These are phyloP conservation scores for Verticillium klebahnii DNA, from an alignment of 2,329 filamentous ascomycete species.

Conservation along the genomic window DNA sequence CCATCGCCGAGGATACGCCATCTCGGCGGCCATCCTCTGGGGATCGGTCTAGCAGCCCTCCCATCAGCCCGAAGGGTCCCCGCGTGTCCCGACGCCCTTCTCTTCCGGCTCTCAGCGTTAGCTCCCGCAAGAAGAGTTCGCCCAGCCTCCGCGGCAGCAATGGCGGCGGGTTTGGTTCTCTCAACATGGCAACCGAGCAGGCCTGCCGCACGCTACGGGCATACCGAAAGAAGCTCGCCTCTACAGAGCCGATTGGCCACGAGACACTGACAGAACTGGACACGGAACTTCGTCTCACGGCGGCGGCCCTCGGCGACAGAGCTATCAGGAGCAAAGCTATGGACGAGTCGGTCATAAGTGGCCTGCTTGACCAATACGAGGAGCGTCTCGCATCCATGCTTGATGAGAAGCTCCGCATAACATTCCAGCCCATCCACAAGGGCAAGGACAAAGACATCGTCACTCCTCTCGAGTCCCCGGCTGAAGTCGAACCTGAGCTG, in stretches of 20 bases:
- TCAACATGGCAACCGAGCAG: constrained; percentile 62
- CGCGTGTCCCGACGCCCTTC: constrained; percentile 48
- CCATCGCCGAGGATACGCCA: constrained; percentile 40
- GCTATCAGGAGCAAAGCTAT: constrained; percentile 49
- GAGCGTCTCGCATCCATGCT: constrained; percentile 66
- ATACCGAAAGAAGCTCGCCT: constrained; percentile 59
- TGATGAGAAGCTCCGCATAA: constrained; percentile 63
- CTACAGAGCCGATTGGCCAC: constrained; percentile 50
- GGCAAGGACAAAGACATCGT: constrained; percentile 19
- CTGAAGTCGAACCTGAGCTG: constrained; percentile 17
- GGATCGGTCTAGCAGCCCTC: constrained; percentile 42
- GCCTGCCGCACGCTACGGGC: constrained; percentile 57
- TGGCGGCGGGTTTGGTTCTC: constrained; percentile 39
- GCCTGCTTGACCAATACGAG: constrained; percentile 70
- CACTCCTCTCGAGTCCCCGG: constrained; percentile 9
- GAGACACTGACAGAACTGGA: constrained; percentile 59
- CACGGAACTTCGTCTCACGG: constrained; percentile 59
- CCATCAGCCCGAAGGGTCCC: constrained; percentile 40
- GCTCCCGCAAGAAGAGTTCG: constrained; percentile 45
- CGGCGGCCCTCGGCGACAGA: constrained; percentile 54
- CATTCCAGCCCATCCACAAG: constrained; percentile 20
- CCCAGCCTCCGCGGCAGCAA: constrained; percentile 32
- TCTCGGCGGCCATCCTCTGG: constrained; percentile 42
- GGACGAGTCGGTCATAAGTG: constrained; percentile 52
- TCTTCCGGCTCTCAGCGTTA: constrained; percentile 41